Conservation (phyloP, 179 eudicot species). For the Silene coronaria region DNA sequence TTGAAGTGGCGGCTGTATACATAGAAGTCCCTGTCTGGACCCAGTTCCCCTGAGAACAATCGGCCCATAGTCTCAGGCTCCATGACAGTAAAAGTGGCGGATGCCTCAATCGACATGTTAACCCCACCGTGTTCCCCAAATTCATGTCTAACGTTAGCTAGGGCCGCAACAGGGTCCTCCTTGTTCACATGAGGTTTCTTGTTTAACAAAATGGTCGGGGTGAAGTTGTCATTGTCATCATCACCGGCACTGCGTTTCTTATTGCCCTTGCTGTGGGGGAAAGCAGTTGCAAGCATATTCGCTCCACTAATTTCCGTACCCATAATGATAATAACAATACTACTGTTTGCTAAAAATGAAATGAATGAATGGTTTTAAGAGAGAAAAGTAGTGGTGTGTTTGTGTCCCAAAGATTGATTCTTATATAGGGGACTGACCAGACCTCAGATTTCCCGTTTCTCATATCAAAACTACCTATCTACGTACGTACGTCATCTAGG, state of each 20-base stretch:
- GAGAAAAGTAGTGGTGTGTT: neutral
- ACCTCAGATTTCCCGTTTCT: neutral
- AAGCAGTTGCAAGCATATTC: neutral
- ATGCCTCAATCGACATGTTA: constrained; percentile 96
- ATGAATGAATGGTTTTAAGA: neutral
- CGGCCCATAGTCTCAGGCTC: constrained; percentile 87
- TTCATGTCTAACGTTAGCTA: constrained; percentile 73
- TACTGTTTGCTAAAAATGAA: neutral
- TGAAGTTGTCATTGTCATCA: constrained; percentile 25
- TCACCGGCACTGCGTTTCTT: constrained; percentile 27
- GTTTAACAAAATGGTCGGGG: neutral
- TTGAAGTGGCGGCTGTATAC: constrained; percentile 93
- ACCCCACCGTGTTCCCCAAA: constrained; percentile 99
- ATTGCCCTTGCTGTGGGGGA: neutral
- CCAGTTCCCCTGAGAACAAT: constrained; percentile 74
- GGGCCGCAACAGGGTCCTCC: constrained; percentile 62
- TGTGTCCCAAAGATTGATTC: neutral
- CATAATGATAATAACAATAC: neutral
- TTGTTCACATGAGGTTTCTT: neutral
- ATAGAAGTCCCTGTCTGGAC: constrained; percentile 85
- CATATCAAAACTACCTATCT: neutral
- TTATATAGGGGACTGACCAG: neutral
- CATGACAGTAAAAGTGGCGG: constrained; percentile 96
- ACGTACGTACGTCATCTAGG: neutral
- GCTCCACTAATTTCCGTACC: constrained; percentile 1